These are phyloP conservation scores for Calocybe indica DNA, from an alignment of 768 basidiomycete genomes.

Conservation along the genomic window DNA sequence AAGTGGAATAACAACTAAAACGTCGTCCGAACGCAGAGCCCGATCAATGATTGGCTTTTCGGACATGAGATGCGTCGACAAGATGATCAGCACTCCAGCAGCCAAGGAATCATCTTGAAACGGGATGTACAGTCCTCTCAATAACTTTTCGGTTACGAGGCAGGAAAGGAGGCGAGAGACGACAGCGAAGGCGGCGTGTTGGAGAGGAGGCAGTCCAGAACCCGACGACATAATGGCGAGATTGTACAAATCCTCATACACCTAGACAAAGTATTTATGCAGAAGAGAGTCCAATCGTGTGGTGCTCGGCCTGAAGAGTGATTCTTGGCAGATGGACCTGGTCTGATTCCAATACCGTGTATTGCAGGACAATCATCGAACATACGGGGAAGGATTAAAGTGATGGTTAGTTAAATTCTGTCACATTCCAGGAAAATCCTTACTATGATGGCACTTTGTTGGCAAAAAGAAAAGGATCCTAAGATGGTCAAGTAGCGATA, in stretches of 20 bases:
- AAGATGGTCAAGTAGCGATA: no score
- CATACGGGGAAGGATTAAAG: no score
- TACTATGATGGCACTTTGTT: no score
- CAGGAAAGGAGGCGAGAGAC: constrained; percentile 42
- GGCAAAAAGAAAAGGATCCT: no score
- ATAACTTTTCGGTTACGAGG: constrained; percentile 41
- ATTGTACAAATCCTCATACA: background rate
- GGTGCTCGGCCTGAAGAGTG: background rate
- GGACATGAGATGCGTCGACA: constrained; percentile 29
- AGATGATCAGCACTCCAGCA: constrained; percentile 31
- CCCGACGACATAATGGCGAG: constrained; percentile 27
- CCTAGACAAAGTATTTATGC: constrained; percentile 17
- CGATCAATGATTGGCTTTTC: constrained; percentile 25
- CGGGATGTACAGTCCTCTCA: constrained; percentile 36
- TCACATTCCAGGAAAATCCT: no score
- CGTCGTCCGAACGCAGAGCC: constrained; percentile 30
- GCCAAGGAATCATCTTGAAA: constrained; percentile 14
- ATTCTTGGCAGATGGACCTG: constrained; percentile 1
- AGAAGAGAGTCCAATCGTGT: constrained; percentile 10
- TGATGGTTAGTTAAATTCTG: no score
- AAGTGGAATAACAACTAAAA: constrained; percentile 44
- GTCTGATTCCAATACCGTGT: background rate
- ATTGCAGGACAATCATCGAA: no score
- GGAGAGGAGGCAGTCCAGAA: constrained; percentile 23
- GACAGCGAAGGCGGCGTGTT: constrained; percentile 40